Conservation (phyloP, 73 alveolate species). For the Uronychia binucleata region DNA sequence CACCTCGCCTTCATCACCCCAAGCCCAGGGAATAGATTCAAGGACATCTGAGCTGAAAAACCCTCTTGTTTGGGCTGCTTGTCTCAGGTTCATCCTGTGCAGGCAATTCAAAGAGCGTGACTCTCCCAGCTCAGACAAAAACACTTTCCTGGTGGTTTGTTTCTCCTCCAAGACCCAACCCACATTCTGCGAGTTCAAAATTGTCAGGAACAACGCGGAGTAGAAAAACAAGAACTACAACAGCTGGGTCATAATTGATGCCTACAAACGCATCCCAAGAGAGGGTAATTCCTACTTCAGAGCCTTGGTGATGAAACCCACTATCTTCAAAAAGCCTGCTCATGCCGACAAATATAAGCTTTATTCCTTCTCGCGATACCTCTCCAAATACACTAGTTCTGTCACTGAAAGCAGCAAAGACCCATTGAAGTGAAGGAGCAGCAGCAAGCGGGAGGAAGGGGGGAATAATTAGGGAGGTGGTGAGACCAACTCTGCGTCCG, state of each 20-base stretch:
- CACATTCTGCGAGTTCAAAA: conserved; percentile 11
- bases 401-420: not conserved
- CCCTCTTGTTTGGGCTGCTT: conserved; percentile 23
- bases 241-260: conserved; percentile 13
- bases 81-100: not conserved
- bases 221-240: conserved; percentile 4
- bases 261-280: conserved; percentile 1
- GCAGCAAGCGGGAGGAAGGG: not conserved
- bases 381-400: not conserved
- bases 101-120: not conserved
- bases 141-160: conserved; percentile 8
- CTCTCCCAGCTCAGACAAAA: conserved; percentile 13
- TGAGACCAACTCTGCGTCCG: too few species aligned
- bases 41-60: not conserved
- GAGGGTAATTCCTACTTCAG: conserved; percentile 4
- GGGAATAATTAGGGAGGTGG: too few species aligned
- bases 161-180: not conserved
- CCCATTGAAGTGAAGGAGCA: not conserved
- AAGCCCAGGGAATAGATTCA: not conserved
- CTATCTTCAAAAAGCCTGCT: not conserved
- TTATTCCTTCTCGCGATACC: not conserved
- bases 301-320: not conserved
- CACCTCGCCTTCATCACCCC: not conserved
- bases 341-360: not conserved
- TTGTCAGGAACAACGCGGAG: conserved; percentile 1